Conservation (phyloP, 2,329 filamentous ascomycete genomes). For the Trichoderma atrobrunneum region DNA sequence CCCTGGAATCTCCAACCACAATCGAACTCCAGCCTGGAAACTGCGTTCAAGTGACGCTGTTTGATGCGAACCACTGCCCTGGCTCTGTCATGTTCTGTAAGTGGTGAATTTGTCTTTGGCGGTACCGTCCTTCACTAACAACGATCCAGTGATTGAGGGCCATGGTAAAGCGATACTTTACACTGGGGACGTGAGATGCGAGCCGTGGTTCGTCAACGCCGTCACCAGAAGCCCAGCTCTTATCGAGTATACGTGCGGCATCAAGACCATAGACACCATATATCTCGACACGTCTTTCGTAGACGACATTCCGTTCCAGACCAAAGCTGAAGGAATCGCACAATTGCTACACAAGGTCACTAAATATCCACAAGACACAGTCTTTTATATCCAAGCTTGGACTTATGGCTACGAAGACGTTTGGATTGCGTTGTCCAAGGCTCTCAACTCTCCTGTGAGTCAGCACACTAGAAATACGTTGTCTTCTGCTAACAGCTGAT, state of each 20-base stretch:
- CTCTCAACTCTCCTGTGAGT: conserved; percentile 60
- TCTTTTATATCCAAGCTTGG: conserved; percentile 86
- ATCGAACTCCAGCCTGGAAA: conserved; percentile 70
- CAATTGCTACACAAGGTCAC: conserved; percentile 70
- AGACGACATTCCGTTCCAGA: conserved; percentile 46
- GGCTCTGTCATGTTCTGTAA: conserved; percentile 84
- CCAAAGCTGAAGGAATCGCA: conserved; percentile 70
- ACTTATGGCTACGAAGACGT: conserved; percentile 90
- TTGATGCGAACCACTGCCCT: conserved; percentile 89
- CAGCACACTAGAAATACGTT: neutral
- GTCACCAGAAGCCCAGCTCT: conserved; percentile 69
- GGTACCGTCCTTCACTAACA: neutral
- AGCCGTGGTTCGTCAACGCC: conserved; percentile 79
- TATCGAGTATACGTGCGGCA: conserved; percentile 67
- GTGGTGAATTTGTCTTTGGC: conserved; percentile 24
- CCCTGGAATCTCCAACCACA: conserved; percentile 72
- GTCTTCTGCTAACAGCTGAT: conserved; percentile 15
- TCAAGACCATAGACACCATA: conserved; percentile 70
- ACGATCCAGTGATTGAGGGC: conserved; percentile 65
- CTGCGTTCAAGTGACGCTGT: conserved; percentile 74
- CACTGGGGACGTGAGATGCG: conserved; percentile 83
- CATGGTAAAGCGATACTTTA: conserved; percentile 73
- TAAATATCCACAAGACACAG: conserved; percentile 66
- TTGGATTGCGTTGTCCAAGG: conserved; percentile 75
- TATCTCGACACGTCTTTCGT: conserved; percentile 86